phyloP scores from a whole-genome alignment of 805 yeast genomes.

The Phaffomyces opuntiae region DNA sequence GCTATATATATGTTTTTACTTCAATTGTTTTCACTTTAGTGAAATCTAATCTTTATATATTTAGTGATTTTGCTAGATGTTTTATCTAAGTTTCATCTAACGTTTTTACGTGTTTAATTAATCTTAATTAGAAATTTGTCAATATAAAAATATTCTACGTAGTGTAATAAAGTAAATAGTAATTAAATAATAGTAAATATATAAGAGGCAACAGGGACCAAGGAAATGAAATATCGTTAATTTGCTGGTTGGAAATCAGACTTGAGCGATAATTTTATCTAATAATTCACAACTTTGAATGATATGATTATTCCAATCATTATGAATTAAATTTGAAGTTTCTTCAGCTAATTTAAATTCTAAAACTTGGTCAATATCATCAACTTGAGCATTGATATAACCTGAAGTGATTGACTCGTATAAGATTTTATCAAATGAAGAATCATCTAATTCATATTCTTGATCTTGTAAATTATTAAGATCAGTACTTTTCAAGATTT shows the following conservation, averaged over 20 bases:
- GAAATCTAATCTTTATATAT: no score
- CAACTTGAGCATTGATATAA: conserved; percentile 16
- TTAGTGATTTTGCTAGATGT: no score
- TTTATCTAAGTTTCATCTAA: no score
- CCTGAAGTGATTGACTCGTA: conserved; percentile 5
- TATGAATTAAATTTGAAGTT: conserved; percentile 1
- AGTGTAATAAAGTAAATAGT: neutral
- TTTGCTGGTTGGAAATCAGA: neutral
- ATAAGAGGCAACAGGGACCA: neutral
- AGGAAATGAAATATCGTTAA: no score
- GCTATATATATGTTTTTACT: neutral
- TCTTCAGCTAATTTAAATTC: conserved; percentile 6
- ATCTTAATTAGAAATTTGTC: no score
- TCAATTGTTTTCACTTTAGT: neutral
- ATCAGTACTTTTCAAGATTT: conserved; percentile 1
- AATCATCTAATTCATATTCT: conserved; percentile 1
- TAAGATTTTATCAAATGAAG: conserved; percentile 2
- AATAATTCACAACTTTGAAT: conserved; percentile 14
- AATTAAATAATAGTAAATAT: neutral
- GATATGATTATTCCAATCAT: conserved; percentile 20
- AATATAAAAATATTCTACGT: no score
- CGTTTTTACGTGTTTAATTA: no score
- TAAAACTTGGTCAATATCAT: conserved; percentile 17
- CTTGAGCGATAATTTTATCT: conserved; percentile 15
- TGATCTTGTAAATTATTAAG: neutral